Evolutionary conservation across 1,139 yeast genomes (phyloP), one percentile per base, ranked within the genome.

Genomic region (Candida glucosophila): DNA sequence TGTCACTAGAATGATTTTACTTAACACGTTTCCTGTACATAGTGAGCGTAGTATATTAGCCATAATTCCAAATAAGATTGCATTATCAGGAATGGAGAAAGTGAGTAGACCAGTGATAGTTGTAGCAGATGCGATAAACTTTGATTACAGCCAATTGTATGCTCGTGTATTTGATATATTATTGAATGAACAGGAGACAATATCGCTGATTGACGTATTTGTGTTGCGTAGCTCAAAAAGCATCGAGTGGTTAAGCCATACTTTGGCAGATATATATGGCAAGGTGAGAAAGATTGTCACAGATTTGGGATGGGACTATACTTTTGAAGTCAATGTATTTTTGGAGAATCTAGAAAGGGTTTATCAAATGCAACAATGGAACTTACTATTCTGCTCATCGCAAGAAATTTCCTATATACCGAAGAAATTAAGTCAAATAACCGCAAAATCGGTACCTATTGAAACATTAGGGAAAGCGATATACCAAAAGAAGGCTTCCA

Each of bases 271-370:
- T 5, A 35, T 55, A 11, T 64, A 61, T 30, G 37, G 44, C 8
- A 29, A 34, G 10, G 30, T 48, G 5, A 39, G 70, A 30, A 23
- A 35, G 3, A 17, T 39, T 3, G 46, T 53, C 12, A 28, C 37
- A 3, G 23, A 27, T 3, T 28, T 29, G 6, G 56, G 55, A 3
- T 41, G 41, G 29, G 49, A 43, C 27, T 47, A 52, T 34, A 37
- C 34, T 2, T 53, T 60, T 28, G 45, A 42, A n/a, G 55, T 59
- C 22, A 50, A 57, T 30, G 44, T 62, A 0, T n/a, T 10, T 11
- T 8, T 19, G 7, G 21, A 7, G 21, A 19, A 11, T 10, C 7
- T 10, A 7, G 12, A 19, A 7, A 19, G 7, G n/a, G n/a, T n/a
- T n/a, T n/a, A n/a, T n/a, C n/a, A n/a, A n/a, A n/a, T n/a, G n/a